Evolutionary conservation across 371 early-diverging fungal genomes (phyloP).

Genomic region (Mortierella sp.): DNA sequence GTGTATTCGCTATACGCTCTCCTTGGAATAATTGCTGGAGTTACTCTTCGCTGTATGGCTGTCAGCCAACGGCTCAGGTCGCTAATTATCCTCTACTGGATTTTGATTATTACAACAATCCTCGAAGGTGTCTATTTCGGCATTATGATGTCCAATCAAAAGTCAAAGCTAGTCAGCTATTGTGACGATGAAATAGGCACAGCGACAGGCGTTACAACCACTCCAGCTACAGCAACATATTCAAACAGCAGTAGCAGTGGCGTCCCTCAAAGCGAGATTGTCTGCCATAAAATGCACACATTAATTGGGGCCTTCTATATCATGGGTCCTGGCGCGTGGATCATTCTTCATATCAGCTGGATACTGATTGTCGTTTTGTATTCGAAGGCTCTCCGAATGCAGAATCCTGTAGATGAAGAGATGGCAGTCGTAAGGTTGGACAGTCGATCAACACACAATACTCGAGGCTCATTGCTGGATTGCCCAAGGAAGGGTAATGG

Average conservation of each 20-base stretch:
- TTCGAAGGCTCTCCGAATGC: constrained; percentile 40
- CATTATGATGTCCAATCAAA: constrained; percentile 35
- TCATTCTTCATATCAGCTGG: constrained; percentile 43
- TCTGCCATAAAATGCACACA: constrained; percentile 7
- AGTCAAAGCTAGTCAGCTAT: constrained; percentile 33
- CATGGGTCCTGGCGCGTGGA: constrained; percentile 47
- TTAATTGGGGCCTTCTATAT: constrained; percentile 34
- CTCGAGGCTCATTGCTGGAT: not conserved
- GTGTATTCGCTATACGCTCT: constrained; percentile 35
- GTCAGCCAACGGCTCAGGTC: constrained; percentile 15
- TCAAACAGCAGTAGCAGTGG: not conserved
- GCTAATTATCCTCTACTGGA: constrained; percentile 43
- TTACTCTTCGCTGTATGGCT: not conserved
- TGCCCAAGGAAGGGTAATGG: not conserved
- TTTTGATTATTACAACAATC: constrained; percentile 26
- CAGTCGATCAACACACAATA: not conserved
- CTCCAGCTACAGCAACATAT: not conserved
- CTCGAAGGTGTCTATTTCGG: constrained; percentile 53
- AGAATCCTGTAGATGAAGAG: constrained; percentile 27
- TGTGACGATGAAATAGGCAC: constrained; percentile 10
- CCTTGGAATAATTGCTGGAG: constrained; percentile 20
- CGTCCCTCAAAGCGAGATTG: not conserved
- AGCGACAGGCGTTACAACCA: not conserved
- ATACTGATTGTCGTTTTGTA: constrained; percentile 39
- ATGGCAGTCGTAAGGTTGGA: not conserved